Evolutionary conservation across 306 rosid genomes (phyloP).

Genomic region (Dryas octopetala): DNA sequence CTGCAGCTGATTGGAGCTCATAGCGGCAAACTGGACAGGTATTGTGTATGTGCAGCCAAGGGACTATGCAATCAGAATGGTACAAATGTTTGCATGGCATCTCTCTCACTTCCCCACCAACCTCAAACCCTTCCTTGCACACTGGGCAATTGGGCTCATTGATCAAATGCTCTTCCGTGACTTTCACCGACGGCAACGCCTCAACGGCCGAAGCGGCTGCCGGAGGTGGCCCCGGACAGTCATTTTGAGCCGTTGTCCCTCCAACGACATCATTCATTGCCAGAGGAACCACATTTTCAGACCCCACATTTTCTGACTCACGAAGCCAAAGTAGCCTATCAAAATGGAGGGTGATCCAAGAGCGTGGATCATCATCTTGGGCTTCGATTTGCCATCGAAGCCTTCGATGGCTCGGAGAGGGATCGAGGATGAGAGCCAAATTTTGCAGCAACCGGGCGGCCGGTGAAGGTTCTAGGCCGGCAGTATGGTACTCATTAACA

Average conservation of each 20-base stretch:
- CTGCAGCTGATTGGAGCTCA: conserved; percentile 19
- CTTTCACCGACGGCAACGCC: conserved; percentile 38
- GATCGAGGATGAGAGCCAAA: conserved; percentile 48
- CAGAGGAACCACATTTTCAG: not conserved
- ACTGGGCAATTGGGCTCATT: conserved; percentile 63
- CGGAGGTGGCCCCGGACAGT: conserved; percentile 39
- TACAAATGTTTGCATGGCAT: conserved; percentile 80
- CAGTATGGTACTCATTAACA: conserved; percentile 18
- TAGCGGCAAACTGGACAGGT: conserved; percentile 76
- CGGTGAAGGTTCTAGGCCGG: conserved; percentile 23
- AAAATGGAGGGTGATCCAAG: conserved; percentile 57
- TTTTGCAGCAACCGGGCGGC: conserved; percentile 22
- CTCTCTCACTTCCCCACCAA: conserved; percentile 53
- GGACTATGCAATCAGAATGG: conserved; percentile 62
- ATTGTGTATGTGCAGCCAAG: conserved; percentile 68
- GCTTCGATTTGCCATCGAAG: conserved; percentile 29
- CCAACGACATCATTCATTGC: conserved; percentile 23
- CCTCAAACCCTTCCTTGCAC: conserved; percentile 65
- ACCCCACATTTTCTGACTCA: too few species aligned
- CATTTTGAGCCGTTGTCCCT: conserved; percentile 7
- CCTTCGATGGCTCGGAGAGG: conserved; percentile 16
- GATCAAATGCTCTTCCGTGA: conserved; percentile 34
- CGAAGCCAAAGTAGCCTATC: not conserved
- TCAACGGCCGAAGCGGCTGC: conserved; percentile 30
- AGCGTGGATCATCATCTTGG: conserved; percentile 8